Evolutionary conservation across 2,329 filamentous ascomycete genomes (phyloP).

Genomic region (Cladosporium sp.): DNA sequence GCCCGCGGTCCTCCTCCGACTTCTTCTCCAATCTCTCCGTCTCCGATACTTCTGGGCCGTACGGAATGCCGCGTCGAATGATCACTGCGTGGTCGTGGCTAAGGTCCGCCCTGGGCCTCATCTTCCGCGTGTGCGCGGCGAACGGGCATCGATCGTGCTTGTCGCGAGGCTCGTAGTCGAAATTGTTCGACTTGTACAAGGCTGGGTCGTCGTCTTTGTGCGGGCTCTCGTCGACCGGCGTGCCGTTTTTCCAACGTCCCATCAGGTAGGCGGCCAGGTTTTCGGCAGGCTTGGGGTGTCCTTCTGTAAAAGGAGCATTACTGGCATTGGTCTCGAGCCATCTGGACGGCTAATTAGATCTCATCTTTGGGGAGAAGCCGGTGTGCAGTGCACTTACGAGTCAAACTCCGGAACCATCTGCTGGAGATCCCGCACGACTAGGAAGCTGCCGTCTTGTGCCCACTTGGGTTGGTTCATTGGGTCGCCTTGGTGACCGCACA

Average conservation of each 20-base stretch:
- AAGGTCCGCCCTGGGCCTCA: not conserved
- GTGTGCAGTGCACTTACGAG: not conserved
- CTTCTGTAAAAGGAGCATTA: not conserved
- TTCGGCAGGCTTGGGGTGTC: not conserved
- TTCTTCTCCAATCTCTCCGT: not conserved
- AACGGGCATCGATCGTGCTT: not conserved
- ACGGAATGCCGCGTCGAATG: not conserved
- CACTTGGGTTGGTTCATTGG: not conserved
- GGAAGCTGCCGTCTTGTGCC: not conserved
- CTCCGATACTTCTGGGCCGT: not conserved
- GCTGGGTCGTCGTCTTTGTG: not conserved
- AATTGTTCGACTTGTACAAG: not conserved
- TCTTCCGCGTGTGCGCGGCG: not conserved
- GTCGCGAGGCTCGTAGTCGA: not conserved
- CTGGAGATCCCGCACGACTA: not conserved
- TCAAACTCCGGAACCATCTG: not conserved
- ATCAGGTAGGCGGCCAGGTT: not conserved
- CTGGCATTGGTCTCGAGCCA: not conserved
- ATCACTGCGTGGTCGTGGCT: not conserved
- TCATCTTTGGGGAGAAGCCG: too few relatives aligned
- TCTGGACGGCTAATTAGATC: not conserved
- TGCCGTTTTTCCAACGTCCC: not conserved
- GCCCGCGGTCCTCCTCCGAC: not conserved
- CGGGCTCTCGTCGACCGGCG: not conserved
- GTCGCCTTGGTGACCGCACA: not conserved